Evolutionary conservation across 768 basidiomycete species (phyloP), one percentile per base, ranked within the genome.

Genomic region (Trametes cubensis): DNA sequence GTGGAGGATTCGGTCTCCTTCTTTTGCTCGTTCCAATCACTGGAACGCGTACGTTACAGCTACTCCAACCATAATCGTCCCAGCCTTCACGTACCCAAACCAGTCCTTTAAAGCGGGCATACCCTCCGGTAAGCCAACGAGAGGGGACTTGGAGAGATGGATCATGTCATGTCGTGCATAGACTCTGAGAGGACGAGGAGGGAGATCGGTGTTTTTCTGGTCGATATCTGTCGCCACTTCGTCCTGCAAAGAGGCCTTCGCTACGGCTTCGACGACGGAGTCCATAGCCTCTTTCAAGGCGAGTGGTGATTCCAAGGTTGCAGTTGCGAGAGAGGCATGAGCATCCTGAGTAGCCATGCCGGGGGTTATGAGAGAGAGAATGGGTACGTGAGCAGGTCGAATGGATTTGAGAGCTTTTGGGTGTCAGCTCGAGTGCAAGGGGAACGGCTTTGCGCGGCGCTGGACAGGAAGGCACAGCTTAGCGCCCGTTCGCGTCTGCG

Each of bases 51-150:
- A 45, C 49, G 61, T 68, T 60, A 63, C 44, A 52, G 47, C 23
- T 17, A 44, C 39, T 17, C 18, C 39, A 3, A 30, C 18, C 6
- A 28, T 25, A 25, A 48, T 47, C 47, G n/a, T 50, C 23, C 61
- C 38, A 41, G 3, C 34, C 63, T 61, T 55, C 41, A 78, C 85
- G 61, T 72, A 94, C 92, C 92, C 92, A 76, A 94, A 94, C 92
- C 92, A 94, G 48, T 88, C 85, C 77, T 87, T 92, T 54, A 94
- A 77, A 48, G 84, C 79, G 52, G 92, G 92, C 93, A 94, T 93
- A 66, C 84, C 84, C 53, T 77, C 71, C 6, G 93, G 92, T 25
- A 80, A 77, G 62, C 82, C 79, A 25, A 94, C 88, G 42, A 94
- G 77, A 23, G 90, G 88, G n/a, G 92, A 94, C 64, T 82, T 83